Conservation (phyloP, 768 basidiomycete genomes). For the Tulasnella sp. region DNA sequence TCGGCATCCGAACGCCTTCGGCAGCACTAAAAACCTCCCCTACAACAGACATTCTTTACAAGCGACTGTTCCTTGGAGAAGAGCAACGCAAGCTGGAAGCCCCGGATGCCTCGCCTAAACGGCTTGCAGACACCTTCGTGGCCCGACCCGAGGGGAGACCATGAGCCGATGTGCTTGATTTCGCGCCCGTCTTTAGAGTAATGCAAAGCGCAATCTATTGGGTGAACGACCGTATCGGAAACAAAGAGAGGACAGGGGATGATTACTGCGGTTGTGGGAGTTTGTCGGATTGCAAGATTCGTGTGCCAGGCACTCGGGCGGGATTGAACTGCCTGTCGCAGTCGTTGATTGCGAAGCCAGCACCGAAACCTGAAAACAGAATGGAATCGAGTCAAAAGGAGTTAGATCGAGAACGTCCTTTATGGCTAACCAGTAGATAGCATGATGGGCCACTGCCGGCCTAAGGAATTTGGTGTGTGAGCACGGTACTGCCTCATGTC, state of each 20-base stretch:
- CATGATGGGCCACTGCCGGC: conserved; percentile 86
- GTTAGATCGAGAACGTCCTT: not conserved
- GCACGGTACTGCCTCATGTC: not conserved
- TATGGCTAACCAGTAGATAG: conserved; percentile 40
- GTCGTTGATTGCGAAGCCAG: conserved; percentile 80
- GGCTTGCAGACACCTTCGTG: conserved; percentile 7
- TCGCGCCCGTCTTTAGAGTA: not conserved
- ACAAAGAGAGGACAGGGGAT: not conserved
- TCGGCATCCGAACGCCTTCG: not conserved
- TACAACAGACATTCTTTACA: conserved; percentile 49
- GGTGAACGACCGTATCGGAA: not conserved
- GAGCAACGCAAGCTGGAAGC: conserved; percentile 26
- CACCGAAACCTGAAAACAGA: conserved; percentile 53
- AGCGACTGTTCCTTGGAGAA: conserved; percentile 46
- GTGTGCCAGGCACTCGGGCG: conserved; percentile 73
- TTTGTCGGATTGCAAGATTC: conserved; percentile 38
- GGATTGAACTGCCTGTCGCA: conserved; percentile 92
- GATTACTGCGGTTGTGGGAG: not conserved
- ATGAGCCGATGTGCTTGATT: not conserved
- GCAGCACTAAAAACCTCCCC: not conserved
- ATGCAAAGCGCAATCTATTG: not conserved
- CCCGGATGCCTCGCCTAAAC: not conserved
- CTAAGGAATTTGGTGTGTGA: conserved; percentile 29
- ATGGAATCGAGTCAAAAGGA: not conserved
- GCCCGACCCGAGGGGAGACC: not conserved